Base-by-base conservation (phyloP, 768 basidiomycete species). In the Cytidiella melzeri region DNA sequence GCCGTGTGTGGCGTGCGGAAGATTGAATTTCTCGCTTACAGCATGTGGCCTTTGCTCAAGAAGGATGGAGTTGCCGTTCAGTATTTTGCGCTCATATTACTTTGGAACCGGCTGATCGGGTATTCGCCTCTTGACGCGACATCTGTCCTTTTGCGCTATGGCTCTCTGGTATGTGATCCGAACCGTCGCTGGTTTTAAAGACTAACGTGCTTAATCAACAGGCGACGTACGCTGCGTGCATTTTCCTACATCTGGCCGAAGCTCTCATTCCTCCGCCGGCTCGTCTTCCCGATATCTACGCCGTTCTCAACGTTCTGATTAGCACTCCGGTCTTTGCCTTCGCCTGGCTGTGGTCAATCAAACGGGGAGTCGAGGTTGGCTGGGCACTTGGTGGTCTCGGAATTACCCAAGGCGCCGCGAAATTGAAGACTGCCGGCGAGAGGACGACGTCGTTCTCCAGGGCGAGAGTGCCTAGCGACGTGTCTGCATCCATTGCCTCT, bases 11-110 rank as follows among this genome's bases (percentile, higher is more conserved):
- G 34, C 55, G 15, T 56, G n/a, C 5, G 11, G 24, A 27, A 20
- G 4, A 45, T 47, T 21, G 7, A 54, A 45, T 38, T 25, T 45
- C 23, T 42, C 27, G 27, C 11, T 15, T 43, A n/a, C 61, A 94
- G 94, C 61, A 93, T 96, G 89, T 97, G 88, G 86, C 93, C 94
- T 0, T 66, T 96, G 19, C 67, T 96, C 23, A 80, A 83, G 59
- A 75, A 77, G 51, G 94, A 96, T 53, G 88, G 87, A 0, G 74
- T 87, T 7, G 81, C 74, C 0, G 55, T 87, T 13, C 89, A 87
- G 64, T 94, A 93, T 57, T 47, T 86, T 34, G 81, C 79, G 0
- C 65, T 81, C 10, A 70, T 81, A 13, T 21, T 84, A 0, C 57
- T 93, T 2, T 98, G 92, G 92, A 96, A 95, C 63, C 76, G 79